phyloP scores from a whole-genome alignment of 331 rosid genomes.

The Quercus lobata region DNA sequence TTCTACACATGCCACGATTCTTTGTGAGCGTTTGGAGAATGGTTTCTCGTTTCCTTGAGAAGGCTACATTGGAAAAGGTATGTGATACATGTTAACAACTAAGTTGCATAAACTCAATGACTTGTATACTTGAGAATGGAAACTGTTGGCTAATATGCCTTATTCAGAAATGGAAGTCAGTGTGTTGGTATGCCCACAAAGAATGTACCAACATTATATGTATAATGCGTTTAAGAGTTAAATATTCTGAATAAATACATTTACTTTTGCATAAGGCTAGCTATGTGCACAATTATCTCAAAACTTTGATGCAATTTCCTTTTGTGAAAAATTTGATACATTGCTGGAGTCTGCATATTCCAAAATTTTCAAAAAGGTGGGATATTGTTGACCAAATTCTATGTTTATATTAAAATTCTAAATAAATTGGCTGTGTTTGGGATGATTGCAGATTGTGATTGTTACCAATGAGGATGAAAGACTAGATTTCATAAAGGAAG shows the following conservation, averaged over 20 bases:
- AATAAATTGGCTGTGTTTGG: background rate
- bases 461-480: constrained; percentile 67
- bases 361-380: background rate
- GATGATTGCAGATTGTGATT: constrained; percentile 65
- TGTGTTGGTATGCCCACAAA: background rate
- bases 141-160: background rate
- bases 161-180: background rate
- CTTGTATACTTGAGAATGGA: background rate
- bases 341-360: background rate
- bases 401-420: background rate
- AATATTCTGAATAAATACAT: background rate
- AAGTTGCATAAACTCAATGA: background rate
- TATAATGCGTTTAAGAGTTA: background rate
- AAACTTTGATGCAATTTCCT: background rate
- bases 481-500: constrained; percentile 39
- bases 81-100: background rate
- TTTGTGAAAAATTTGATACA: background rate
- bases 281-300: background rate
- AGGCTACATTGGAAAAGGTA: constrained; percentile 84
- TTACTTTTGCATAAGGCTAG: background rate
- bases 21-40: constrained; percentile 89
- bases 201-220: background rate
- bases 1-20: constrained; percentile 85
- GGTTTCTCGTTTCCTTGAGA: constrained; percentile 84
- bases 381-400: background rate